Base-by-base conservation (phyloP, 2,329 filamentous ascomycete genomes). In the Fusarium anthophilum region DNA sequence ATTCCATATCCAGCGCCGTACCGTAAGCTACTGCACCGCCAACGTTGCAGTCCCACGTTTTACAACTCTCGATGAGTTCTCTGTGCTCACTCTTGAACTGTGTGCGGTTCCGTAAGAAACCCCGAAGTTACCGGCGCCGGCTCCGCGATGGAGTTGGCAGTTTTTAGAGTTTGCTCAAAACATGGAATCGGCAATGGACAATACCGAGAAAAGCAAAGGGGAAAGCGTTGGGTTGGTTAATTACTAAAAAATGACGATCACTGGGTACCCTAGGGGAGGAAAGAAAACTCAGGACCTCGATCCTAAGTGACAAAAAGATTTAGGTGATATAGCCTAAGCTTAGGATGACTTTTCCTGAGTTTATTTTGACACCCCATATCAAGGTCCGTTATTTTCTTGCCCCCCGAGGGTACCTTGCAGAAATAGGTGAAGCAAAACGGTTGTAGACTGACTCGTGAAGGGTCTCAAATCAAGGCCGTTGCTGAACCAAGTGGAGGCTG, bases 141-240 rank as follows among this genome's bases (percentile, higher is more conserved):
- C 47, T 59, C 66, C 59, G 47, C 53, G 39, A 59, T 70, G 47
- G 53, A 69, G 48, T 43, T 48, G 3, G 18, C 35, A 55, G 15
- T n/a, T 30, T 66, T 41, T 66, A 70, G 38, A 54, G 69, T 67
- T 71, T 71, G 62, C 14, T 24, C 41, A 71, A 70, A 70, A 55
- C 68, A 70, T 70, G 68, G 68, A 51, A 61, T 39, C 20, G 24
- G 48, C 22, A 28, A 24, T 30, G 14, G 41, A 28, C 24, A 26
- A 65, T 26, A n/a, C 48, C 24, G 17, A 55, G 38, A 55, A 55
- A 30, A 55, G 37, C n/a, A 50, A 55, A 35, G 32, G 24, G 56
- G 30, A 43, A 26, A n/a, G 43, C 22, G 26, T 47, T 53, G 18
- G 50, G 32, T 53, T 53, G n/a, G 13, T 53, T 26, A 15, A 41